phyloP scores from a whole-genome alignment of 208 protist species.

The Vickermania ingenoplastis region DNA sequence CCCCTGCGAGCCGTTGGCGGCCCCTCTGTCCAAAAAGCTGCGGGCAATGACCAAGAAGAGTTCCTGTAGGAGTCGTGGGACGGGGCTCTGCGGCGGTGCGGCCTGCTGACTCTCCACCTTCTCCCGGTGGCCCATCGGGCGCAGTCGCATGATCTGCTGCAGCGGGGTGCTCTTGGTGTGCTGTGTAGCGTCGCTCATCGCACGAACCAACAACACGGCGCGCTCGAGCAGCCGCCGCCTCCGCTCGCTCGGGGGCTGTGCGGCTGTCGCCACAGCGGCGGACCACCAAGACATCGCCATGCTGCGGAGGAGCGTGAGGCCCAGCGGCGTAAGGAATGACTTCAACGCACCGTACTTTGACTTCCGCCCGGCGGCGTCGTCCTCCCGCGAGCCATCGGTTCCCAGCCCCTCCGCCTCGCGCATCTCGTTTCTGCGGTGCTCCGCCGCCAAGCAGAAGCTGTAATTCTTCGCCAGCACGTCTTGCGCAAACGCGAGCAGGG shows the following conservation, averaged over 20 bases:
- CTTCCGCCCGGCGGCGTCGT: neutral
- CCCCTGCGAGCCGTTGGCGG: neutral
- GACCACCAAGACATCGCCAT: conserved; percentile 26
- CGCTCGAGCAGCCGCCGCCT: conserved; percentile 14
- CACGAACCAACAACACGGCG: conserved; percentile 47
- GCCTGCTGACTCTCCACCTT: neutral
- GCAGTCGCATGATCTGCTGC: conserved; percentile 44
- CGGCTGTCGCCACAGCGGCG: conserved; percentile 1
- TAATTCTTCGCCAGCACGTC: conserved; percentile 84
- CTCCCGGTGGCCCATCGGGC: neutral
- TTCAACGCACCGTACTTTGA: conserved; percentile 5
- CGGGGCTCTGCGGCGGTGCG: neutral
- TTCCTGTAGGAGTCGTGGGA: neutral
- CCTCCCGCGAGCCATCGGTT: neutral
- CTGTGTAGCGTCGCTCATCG: conserved; percentile 48
- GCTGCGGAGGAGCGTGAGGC: conserved; percentile 42
- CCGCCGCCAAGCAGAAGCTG: conserved; percentile 45
- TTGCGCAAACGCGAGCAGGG: conserved; percentile 73
- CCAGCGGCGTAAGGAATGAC: conserved; percentile 45
- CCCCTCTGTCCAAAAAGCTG: neutral
- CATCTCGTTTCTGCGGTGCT: conserved; percentile 32
- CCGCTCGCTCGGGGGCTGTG: neutral
- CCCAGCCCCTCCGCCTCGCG: conserved; percentile 4
- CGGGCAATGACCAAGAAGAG: neutral
- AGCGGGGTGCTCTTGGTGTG: conserved; percentile 45